These are phyloP conservation scores for Acanthochlamys bracteata DNA, from an alignment of 106 monocot genomes.

Conservation along the genomic window DNA sequence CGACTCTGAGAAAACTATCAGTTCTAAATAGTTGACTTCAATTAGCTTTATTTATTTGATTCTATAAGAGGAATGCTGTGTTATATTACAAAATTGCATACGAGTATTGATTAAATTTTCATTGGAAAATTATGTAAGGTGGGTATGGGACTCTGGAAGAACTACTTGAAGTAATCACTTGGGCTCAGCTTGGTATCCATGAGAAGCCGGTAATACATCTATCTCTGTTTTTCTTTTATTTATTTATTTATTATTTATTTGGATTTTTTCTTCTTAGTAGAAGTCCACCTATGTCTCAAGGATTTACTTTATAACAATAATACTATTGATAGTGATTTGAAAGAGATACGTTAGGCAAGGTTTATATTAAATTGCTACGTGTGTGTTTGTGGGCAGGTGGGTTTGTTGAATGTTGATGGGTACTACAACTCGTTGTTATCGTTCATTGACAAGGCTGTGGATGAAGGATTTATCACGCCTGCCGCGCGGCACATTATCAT, in stretches of 20 bases:
- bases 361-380: background rate
- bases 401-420: conserved; percentile 55
- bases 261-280: background rate
- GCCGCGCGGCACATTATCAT: conserved; percentile 36
- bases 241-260: background rate
- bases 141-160: conserved; percentile 11
- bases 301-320: too few relatives aligned
- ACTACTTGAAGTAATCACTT: conserved; percentile 11
- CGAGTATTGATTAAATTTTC: background rate
- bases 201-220: conserved; percentile 4
- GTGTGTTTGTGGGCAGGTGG: conserved; percentile 24
- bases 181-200: conserved; percentile 12
- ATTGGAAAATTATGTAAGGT: background rate
- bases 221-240: background rate
- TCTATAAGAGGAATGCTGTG: background rate
- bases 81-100: background rate
- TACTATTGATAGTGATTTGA: background rate
- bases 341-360: background rate
- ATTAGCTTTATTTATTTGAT: background rate
- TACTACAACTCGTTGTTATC: conserved; percentile 49
- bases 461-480: conserved; percentile 50
- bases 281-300: background rate
- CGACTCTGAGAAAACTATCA: too few relatives aligned
- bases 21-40: too few relatives aligned
- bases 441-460: conserved; percentile 50